Evolutionary conservation across 495 filamentous ascomycete genomes (phyloP).

Genomic region (Podospora anserina): DNA sequence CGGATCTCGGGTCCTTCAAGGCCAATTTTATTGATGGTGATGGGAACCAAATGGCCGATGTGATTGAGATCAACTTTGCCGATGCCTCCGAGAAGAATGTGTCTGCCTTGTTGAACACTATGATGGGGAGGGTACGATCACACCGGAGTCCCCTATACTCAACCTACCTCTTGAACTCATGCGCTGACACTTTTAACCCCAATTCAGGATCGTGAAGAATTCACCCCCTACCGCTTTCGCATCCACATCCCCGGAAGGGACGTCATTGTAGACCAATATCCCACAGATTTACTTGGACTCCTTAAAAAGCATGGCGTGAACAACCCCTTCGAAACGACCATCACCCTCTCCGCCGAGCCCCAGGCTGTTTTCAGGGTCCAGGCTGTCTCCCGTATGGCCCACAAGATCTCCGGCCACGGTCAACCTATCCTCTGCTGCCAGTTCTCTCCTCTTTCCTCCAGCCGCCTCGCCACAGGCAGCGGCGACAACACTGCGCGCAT

Average conservation of each 20-base stretch:
- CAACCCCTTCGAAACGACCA: constrained; percentile 50
- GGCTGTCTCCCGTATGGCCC: constrained; percentile 83
- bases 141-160: neutral
- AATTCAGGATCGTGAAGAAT: constrained; percentile 63
- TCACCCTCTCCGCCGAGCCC: constrained; percentile 78
- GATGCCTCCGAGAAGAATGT: constrained; percentile 88
- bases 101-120: constrained; percentile 82
- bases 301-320: constrained; percentile 48
- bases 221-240: constrained; percentile 84
- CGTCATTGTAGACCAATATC: constrained; percentile 72
- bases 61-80: constrained; percentile 76
- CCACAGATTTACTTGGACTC: constrained; percentile 47
- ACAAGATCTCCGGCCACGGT: constrained; percentile 85
- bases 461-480: constrained; percentile 80
- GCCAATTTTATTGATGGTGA: constrained; percentile 86
- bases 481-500: constrained; percentile 90
- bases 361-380: constrained; percentile 94
- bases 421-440: constrained; percentile 85
- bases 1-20: constrained; percentile 73
- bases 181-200: neutral
- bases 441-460: constrained; percentile 80
- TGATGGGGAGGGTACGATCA: constrained; percentile 71
- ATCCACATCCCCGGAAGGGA: constrained; percentile 59
- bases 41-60: constrained; percentile 57
- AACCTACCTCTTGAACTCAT: neutral